These are phyloP conservation scores for Mucor saturninus DNA, from an alignment of 371 early-diverging fungal genomes.

Conservation along the genomic window DNA sequence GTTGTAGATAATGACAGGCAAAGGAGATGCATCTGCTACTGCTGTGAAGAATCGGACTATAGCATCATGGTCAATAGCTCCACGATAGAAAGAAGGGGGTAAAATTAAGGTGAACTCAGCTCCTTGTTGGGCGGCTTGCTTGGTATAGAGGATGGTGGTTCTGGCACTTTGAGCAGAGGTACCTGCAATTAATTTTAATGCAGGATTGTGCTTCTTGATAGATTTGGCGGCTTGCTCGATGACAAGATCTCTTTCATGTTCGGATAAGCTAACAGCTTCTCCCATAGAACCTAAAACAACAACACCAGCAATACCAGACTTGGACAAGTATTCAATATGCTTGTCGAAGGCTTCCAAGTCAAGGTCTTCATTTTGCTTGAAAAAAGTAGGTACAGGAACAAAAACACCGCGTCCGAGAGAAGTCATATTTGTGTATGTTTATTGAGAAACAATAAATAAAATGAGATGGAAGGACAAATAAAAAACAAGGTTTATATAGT, in stretches of 20 bases:
- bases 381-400: slow-evolving; percentile 55
- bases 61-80: slow-evolving; percentile 35
- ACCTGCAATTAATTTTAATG: slow-evolving; percentile 44
- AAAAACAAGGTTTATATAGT: too few relatives aligned
- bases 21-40: slow-evolving; percentile 48
- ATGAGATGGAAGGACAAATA: too few relatives aligned
- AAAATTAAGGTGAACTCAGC: slow-evolving; percentile 43
- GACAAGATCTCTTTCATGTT: slow-evolving; percentile 39
- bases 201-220: slow-evolving; percentile 36
- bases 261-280: slow-evolving; percentile 49
- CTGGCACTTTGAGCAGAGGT: slow-evolving; percentile 45
- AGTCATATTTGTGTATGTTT: slow-evolving; percentile 14
- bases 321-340: slow-evolving; percentile 42
- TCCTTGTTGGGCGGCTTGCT: slow-evolving; percentile 44
- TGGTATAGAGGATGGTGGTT: slow-evolving; percentile 34
- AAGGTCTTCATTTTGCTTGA: slow-evolving; percentile 49
- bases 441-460: background rate
- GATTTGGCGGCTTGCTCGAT: slow-evolving; percentile 33
- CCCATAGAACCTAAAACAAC: slow-evolving; percentile 55
- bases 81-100: slow-evolving; percentile 51
- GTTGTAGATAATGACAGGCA: slow-evolving; percentile 54
- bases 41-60: slow-evolving; percentile 34
- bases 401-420: slow-evolving; percentile 41
- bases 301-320: slow-evolving; percentile 50
- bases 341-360: slow-evolving; percentile 46